Evolutionary conservation across 257 asterid genomes (phyloP), one percentile per base, ranked within the genome.

Genomic region (Ehretia macrophylla): DNA sequence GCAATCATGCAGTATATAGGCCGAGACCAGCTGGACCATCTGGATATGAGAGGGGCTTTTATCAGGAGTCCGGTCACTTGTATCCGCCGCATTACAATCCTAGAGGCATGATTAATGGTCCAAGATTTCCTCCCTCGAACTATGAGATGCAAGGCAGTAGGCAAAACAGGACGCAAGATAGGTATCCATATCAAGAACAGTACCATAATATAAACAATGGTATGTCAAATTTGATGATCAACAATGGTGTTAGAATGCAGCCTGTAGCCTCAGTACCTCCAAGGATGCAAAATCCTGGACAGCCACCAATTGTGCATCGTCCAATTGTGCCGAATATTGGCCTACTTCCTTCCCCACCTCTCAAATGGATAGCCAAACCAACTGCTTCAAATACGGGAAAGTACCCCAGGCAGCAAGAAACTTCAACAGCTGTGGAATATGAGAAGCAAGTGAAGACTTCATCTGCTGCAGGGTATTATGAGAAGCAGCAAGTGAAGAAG

Each of bases 271-370:
- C 77, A 37, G 19, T 64, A 14, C 68, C 81, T 47, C 78, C 77
- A 10, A 76, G 80, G 61, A 35, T 68, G 55, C 69, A 78, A 38
- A 79, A 63, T 70, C 58, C 72, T 20, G 72, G 59, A 58, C 86
- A 77, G 50, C 13, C 47, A 12, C 39, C 67, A 14, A 63, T 64
- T 52, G 14, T 32, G 2, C 58, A 50, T 19, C 69, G 58, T 49
- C 79, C 66, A 23, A 55, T 32, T 57, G 50, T 57, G 47, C 82
- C 63, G 45, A 68, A 57, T 39, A 32, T 69, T 40, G 80, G 81
- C 56, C 75, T 76, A 46, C 82, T 66, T 63, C 95, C 95, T n/a
- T 51, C 88, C 60, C 98, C 91, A n/a, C 95, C 95, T 22, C 67
- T 83, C 22, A 76, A 77, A 57, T 90, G 95, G 96, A 81, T 79